Conservation (phyloP, 306 rosid species). For the Rosa lucieae region DNA sequence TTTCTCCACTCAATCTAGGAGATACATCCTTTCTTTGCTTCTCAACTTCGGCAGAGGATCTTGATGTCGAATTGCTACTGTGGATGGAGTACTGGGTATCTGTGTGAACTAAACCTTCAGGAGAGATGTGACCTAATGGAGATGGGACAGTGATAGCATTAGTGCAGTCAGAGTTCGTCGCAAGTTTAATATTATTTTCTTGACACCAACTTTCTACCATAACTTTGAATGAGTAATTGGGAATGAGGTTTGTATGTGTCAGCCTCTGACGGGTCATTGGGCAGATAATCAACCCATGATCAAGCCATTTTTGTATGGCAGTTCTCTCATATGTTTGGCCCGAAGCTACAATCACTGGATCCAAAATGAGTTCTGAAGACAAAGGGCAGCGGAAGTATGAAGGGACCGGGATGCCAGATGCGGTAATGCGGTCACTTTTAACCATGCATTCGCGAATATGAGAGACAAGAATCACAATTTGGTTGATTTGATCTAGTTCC, state of each 20-base stretch:
- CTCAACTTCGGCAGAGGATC: constrained; percentile 56
- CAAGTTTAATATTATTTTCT: constrained; percentile 60
- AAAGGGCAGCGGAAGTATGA: constrained; percentile 84
- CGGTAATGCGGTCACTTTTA: constrained; percentile 46
- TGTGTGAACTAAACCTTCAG: constrained; percentile 35
- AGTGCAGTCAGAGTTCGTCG: constrained; percentile 26
- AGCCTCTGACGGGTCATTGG: constrained; percentile 78
- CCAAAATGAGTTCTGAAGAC: constrained; percentile 81
- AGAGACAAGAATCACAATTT: constrained; percentile 66
- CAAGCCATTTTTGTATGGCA: constrained; percentile 86
- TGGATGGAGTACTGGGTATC: constrained; percentile 41
- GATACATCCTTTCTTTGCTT: constrained; percentile 44
- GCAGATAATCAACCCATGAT: constrained; percentile 71
- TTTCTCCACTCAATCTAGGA: constrained; percentile 42
- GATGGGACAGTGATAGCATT: constrained; percentile 32
- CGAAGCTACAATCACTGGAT: constrained; percentile 93
- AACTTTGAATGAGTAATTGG: constrained; percentile 88
- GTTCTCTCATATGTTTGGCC: constrained; percentile 88
- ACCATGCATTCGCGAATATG: constrained; percentile 56
- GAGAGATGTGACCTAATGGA: constrained; percentile 35
- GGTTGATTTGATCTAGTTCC: constrained; percentile 49
- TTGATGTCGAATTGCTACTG: constrained; percentile 54
- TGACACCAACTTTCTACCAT: constrained; percentile 93
- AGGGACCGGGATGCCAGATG: constrained; percentile 60
- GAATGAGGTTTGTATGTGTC: constrained; percentile 66